phyloP scores from a whole-genome alignment of 805 yeast species.

The Monosporozyma unispora region DNA sequence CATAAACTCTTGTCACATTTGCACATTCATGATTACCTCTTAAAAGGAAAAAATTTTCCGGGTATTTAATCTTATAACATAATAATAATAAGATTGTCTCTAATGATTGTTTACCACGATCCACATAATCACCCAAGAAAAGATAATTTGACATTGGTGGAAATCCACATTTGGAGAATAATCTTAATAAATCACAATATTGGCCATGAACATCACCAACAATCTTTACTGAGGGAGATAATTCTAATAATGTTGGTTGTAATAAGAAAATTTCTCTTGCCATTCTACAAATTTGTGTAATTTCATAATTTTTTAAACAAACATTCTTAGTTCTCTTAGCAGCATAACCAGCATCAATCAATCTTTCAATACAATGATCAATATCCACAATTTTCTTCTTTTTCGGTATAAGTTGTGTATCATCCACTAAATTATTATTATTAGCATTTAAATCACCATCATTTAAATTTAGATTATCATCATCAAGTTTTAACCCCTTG shows the following conservation, averaged over 20 bases:
- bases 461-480: background rate
- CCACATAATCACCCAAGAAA: conserved; percentile 93
- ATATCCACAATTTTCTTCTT: conserved; percentile 39
- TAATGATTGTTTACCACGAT: conserved; percentile 89
- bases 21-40: conserved; percentile 99
- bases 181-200: conserved; percentile 78
- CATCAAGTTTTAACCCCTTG: background rate
- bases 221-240: conserved; percentile 69
- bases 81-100: conserved; percentile 81
- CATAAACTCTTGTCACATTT: conserved; percentile 89
- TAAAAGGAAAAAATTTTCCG: conserved; percentile 84
- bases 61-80: conserved; percentile 91
- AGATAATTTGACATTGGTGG: conserved; percentile 90
- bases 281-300: conserved; percentile 71
- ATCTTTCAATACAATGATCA: conserved; percentile 80
- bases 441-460: conserved; percentile 3
- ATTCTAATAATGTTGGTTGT: conserved; percentile 83
- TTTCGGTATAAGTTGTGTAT: conserved; percentile 5
- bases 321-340: conserved; percentile 86
- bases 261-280: conserved; percentile 83
- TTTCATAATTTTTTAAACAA: conserved; percentile 79
- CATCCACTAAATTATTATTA: conserved; percentile 1
- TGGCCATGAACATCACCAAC: conserved; percentile 97
- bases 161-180: conserved; percentile 91
- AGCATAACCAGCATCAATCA: conserved; percentile 88